phyloP scores from a whole-genome alignment of 768 basidiomycete genomes.

The Boletus rubropictus region DNA sequence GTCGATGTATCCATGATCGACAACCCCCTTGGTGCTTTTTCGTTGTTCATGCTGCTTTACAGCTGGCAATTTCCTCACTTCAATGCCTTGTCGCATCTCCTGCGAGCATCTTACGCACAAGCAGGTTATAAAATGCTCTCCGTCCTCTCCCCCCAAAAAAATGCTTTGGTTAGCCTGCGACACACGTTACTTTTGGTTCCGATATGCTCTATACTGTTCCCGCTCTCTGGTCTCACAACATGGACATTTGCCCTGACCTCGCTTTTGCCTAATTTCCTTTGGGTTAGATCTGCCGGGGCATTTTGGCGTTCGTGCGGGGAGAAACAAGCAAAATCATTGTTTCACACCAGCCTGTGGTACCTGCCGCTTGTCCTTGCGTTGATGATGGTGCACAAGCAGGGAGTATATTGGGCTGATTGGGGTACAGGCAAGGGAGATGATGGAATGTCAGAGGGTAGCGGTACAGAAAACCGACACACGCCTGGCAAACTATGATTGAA shows the following conservation, averaged over 20 bases:
- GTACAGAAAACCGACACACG: background rate
- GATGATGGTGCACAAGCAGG: conserved; percentile 94
- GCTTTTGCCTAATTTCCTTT: conserved; percentile 68
- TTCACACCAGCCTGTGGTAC: conserved; percentile 84
- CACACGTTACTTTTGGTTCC: conserved; percentile 74
- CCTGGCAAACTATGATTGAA: background rate
- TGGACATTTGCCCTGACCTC: conserved; percentile 82
- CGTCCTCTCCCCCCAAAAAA: conserved; percentile 69
- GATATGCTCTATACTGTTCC: conserved; percentile 73
- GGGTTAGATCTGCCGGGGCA: conserved; percentile 59
- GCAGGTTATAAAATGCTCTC: conserved; percentile 93
- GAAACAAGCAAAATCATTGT: conserved; percentile 71
- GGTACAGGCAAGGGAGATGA: background rate
- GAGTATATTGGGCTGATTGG: conserved; percentile 72
- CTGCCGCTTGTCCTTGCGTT: conserved; percentile 82
- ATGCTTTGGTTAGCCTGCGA: conserved; percentile 79
- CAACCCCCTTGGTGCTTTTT: conserved; percentile 76
- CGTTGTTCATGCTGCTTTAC: conserved; percentile 80
- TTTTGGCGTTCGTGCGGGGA: conserved; percentile 74
- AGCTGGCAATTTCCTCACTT: conserved; percentile 99
- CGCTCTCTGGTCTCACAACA: conserved; percentile 88
- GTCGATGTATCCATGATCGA: conserved; percentile 52
- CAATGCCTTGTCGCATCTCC: conserved; percentile 83
- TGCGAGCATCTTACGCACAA: conserved; percentile 84
- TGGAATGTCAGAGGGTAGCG: background rate